A percentile compares a stretch with the other conserved stretches of the same genome.
Conservation (phyloP, 805 yeast species). For the Kuraishia ogatae region DNA sequence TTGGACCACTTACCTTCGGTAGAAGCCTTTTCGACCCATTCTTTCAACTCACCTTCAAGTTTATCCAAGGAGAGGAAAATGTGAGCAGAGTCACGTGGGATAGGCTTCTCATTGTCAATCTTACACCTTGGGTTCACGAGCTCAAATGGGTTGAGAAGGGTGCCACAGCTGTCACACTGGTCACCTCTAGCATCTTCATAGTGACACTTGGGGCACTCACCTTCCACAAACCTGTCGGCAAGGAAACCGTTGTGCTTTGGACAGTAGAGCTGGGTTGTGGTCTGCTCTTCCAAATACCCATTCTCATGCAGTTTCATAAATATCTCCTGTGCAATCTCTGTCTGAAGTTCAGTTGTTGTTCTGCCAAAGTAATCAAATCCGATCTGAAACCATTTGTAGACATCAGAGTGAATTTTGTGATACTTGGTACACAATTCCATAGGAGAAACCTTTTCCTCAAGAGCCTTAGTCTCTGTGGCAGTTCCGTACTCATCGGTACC, state of each 20-base stretch:
- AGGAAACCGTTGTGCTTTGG: conserved; percentile 82
- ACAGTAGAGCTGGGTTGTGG: conserved; percentile 87
- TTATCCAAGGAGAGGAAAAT: conserved; percentile 78
- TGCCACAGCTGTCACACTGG: conserved; percentile 97
- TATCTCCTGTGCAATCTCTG: conserved; percentile 92
- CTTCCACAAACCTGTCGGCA: conserved; percentile 97
- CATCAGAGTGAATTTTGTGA: conserved; percentile 75
- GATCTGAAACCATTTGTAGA: conserved; percentile 95
- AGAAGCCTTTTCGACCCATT: conserved; percentile 66
- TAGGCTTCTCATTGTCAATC: conserved; percentile 77
- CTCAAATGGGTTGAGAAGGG: conserved; percentile 83
- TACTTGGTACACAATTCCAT: conserved; percentile 85
- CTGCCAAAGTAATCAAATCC: conserved; percentile 95
- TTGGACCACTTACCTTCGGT: conserved; percentile 83
- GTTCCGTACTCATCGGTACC: conserved; percentile 99
- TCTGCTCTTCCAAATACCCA: conserved; percentile 75
- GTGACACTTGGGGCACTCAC: conserved; percentile 90
- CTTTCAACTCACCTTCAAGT: conserved; percentile 63
- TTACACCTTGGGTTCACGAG: conserved; percentile 94
- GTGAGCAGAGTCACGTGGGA: conserved; percentile 75
- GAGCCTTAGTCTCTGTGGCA: conserved; percentile 97
- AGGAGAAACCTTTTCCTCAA: conserved; percentile 89
- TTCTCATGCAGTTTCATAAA: conserved; percentile 70
- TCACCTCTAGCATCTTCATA: conserved; percentile 99
- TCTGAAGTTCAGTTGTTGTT: conserved; percentile 87